These are phyloP conservation scores for Ophiobolus disseminans DNA, from an alignment of 2,329 filamentous ascomycete species.

Conservation along the genomic window DNA sequence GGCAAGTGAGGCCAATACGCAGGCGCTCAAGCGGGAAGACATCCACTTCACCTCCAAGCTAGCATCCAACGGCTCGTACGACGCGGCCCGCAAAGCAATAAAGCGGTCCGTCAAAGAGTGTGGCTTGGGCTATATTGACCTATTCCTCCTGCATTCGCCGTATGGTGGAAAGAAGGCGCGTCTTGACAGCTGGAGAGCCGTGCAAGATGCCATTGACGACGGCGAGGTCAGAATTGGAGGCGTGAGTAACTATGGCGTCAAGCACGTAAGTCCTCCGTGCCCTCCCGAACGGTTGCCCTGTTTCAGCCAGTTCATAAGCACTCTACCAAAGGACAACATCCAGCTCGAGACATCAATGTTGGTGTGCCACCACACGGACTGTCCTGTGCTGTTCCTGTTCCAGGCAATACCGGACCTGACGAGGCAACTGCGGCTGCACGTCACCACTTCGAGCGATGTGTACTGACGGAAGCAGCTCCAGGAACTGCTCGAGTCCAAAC, in stretches of 20 bases:
- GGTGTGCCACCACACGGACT: conserved; percentile 11
- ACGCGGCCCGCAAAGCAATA: conserved; percentile 71
- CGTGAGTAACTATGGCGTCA: conserved; percentile 79
- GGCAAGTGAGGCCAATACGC: conserved; percentile 53
- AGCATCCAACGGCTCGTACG: conserved; percentile 70
- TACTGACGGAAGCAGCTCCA: conserved; percentile 60
- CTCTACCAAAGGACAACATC: background rate
- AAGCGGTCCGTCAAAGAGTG: conserved; percentile 68
- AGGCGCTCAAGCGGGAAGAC: conserved; percentile 68
- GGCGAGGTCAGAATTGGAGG: conserved; percentile 76
- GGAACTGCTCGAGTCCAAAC: conserved; percentile 70
- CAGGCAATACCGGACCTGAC: conserved; percentile 4
- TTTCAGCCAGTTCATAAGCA: conserved; percentile 7
- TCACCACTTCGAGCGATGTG: background rate
- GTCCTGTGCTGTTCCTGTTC: background rate
- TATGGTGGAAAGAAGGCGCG: conserved; percentile 74
- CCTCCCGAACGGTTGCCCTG: conserved; percentile 7
- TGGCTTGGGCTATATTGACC: conserved; percentile 76
- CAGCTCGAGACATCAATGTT: conserved; percentile 2
- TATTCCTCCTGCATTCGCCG: conserved; percentile 81
- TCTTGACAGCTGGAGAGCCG: conserved; percentile 75
- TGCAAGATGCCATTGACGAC: conserved; percentile 76
- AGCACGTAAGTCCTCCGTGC: conserved; percentile 63
- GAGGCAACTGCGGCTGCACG: conserved; percentile 3
- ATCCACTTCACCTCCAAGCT: conserved; percentile 85